A percentile compares a stretch with the other conserved stretches of the same genome.
Evolutionary conservation across 2,329 filamentous ascomycete species (phyloP).

Genomic region (Metarhizium guizhouense): DNA sequence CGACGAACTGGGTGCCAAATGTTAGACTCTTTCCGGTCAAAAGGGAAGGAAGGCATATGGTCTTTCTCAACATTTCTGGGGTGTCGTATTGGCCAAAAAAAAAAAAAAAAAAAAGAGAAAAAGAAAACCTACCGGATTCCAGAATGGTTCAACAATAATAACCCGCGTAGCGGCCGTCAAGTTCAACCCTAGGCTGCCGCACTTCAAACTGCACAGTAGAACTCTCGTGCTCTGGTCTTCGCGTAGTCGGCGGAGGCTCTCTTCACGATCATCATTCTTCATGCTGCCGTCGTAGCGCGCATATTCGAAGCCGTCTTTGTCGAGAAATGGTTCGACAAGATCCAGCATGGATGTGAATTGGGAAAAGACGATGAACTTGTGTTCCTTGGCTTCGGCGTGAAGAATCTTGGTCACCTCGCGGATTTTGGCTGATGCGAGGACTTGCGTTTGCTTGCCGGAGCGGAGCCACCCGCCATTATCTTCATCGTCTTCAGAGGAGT

Average conservation of each 20-base stretch:
- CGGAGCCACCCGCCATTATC: constrained; percentile 22
- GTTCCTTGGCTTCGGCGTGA: constrained; percentile 63
- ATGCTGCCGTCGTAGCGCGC: constrained; percentile 92
- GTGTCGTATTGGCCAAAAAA: too few species aligned
- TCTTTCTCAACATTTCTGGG: too few species aligned
- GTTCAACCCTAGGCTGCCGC: constrained; percentile 86
- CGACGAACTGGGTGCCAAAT: constrained; percentile 61
- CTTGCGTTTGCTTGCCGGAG: constrained; percentile 18
- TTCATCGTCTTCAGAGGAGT: constrained; percentile 21
- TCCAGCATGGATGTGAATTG: constrained; percentile 98
- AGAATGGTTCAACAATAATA: constrained; percentile 94
- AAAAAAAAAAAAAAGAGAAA: too few species aligned
- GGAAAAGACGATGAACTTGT: constrained; percentile 98
- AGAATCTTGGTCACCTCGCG: constrained; percentile 76
- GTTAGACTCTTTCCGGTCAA: background rate
- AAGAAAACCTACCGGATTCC: constrained; percentile 69
- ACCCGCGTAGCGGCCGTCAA: constrained; percentile 89
- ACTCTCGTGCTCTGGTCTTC: constrained; percentile 69
- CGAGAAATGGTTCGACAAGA: constrained; percentile 85
- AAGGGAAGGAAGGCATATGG: too few species aligned
- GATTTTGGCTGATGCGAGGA: constrained; percentile 81
- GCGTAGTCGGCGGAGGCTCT: constrained; percentile 68
- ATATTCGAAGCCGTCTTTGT: constrained; percentile 63
- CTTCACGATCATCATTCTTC: constrained; percentile 87
- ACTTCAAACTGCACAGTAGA: constrained; percentile 87